Base-by-base conservation (phyloP, 805 yeast genomes). In the Candida ortonii region DNA sequence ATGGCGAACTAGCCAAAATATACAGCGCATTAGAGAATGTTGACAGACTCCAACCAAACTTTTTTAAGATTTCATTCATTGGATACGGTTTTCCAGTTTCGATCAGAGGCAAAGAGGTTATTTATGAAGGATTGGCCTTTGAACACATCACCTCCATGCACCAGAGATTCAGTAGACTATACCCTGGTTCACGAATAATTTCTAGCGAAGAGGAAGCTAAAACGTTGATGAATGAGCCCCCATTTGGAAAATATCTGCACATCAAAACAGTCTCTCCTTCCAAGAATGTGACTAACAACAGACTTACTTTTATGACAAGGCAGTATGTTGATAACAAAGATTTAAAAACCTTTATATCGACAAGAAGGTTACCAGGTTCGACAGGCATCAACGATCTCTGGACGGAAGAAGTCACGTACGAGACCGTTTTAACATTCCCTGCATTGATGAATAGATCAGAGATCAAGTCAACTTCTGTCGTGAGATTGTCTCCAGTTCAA, bases 361-460 rank as follows among this genome's bases (percentile, higher is more conserved):
- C 81, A 31, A 73, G 83, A 57, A 76, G 83, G 48, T 60, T 86
- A 33, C 86, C 90, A 1, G 89, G 90, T 4, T 73, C 84, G 1
- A 73, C 78, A 0, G 71, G 81, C 8, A 80, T 84, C 7, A 70
- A 76, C 34, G 87, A 86, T 50, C 64, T 87, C 49, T 87, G 95
- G 95, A 86, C 89, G 13, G 95, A 87, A 53, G 95, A 87, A 60
- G 74, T 83, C 7, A 80, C 84, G 1, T 87, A 78, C 63, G 85
- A 78, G 44, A 84, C 95, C 0, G 65, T 57, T 30, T 71, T 82
- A 35, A 71, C 86, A 6, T 87, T 87, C 78, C 96, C 96, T 16
- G 82, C 95, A 0, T 70, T 87, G 57, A 83, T 86, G 84, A 84
- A 86, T 54, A 70, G 95, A 59, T 76, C 88, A 46, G 93, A 84